phyloP scores from a whole-genome alignment of 306 rosid species.

The Psophocarpus tetragonolobus region DNA sequence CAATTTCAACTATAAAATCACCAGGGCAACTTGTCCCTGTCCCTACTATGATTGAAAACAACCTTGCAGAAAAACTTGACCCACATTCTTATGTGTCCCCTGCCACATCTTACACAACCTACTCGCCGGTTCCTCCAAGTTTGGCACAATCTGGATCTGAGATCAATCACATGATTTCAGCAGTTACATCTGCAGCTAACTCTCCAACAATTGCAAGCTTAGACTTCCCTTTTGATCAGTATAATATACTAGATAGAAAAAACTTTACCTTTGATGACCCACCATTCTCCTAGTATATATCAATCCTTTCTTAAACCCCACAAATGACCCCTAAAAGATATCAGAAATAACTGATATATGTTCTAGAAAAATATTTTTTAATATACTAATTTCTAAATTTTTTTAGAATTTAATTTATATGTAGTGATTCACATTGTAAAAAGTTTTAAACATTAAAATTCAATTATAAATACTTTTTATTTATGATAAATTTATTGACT shows the following conservation, averaged over 20 bases:
- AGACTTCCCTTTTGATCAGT: conserved; percentile 51
- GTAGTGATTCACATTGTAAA: no score
- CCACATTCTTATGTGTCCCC: conserved; percentile 42
- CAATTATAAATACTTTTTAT: no score
- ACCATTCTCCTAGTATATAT: conserved; percentile 12
- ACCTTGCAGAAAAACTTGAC: conserved; percentile 7
- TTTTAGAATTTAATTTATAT: no score
- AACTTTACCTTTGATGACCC: conserved; percentile 50
- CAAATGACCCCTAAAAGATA: no score
- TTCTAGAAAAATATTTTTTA: neutral
- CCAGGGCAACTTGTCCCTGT: neutral
- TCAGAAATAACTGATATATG: no score
- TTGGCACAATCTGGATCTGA: conserved; percentile 29
- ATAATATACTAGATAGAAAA: conserved; percentile 34
- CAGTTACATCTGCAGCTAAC: conserved; percentile 38
- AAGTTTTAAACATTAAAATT: no score
- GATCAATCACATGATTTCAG: conserved; percentile 26
- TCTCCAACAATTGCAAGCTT: conserved; percentile 30
- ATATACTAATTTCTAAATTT: no score
- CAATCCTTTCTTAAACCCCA: neutral
- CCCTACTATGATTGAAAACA: neutral
- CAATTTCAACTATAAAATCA: neutral
- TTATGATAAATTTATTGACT: no score
- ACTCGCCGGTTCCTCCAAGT: conserved; percentile 38
- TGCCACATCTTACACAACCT: conserved; percentile 39